Evolutionary conservation across 768 basidiomycete genomes (phyloP).

Genomic region (Tricholoma bakamatsutake): DNA sequence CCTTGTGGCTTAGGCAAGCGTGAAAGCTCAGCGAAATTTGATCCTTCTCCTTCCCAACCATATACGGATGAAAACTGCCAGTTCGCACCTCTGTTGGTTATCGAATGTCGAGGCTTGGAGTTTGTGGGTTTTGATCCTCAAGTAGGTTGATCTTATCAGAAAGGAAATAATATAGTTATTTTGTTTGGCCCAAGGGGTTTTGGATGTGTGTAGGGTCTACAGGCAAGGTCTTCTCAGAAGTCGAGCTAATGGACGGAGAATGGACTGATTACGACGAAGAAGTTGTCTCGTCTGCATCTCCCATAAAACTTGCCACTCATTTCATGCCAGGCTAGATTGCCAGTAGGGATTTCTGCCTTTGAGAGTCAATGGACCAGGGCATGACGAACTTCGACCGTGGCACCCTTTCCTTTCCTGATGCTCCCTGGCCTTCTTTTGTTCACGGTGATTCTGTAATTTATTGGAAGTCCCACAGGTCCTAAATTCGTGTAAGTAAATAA

Average conservation of each 20-base stretch:
- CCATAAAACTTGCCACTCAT: conserved; percentile 4
- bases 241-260: conserved; percentile 60
- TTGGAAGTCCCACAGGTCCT: background rate
- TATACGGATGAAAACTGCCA: conserved; percentile 60
- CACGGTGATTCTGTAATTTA: background rate
- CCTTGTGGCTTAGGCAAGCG: conserved; percentile 46
- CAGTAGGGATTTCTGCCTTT: conserved; percentile 68
- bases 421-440: background rate
- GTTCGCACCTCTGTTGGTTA: conserved; percentile 56
- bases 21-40: conserved; percentile 79
- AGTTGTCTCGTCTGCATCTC: conserved; percentile 31
- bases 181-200: conserved; percentile 42
- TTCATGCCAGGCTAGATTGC: conserved; percentile 41
- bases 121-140: conserved; percentile 71
- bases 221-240: conserved; percentile 52
- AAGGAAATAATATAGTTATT: background rate
- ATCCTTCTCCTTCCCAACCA: conserved; percentile 40
- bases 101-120: conserved; percentile 88
- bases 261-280: conserved; percentile 95
- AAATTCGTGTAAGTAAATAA: background rate
- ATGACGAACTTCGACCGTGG: conserved; percentile 13
- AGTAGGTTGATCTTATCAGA: conserved; percentile 31
- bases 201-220: conserved; percentile 72
- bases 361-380: conserved; percentile 66
- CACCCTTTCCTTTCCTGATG: background rate